A percentile compares a stretch with the other conserved stretches of the same genome.
Conservation (phyloP, 108 stramenopile genomes). For the Pseudonitzschia delicatissima region DNA sequence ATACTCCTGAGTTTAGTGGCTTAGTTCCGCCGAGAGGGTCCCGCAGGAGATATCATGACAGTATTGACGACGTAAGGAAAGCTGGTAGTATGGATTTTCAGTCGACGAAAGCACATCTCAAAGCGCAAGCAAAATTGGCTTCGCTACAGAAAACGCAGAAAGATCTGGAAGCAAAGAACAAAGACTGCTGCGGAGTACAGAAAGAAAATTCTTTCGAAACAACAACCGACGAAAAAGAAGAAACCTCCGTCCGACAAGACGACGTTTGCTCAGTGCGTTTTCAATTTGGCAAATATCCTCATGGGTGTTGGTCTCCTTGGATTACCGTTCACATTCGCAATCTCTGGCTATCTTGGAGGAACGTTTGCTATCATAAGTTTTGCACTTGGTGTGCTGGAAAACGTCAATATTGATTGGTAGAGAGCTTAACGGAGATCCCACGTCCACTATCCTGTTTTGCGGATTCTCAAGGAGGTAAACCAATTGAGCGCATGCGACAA, state of each 20-base stretch:
- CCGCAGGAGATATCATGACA: constrained; percentile 2
- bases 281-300: constrained; percentile 79
- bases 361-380: constrained; percentile 42
- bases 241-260: constrained; percentile 38
- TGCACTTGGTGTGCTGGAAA: constrained; percentile 48
- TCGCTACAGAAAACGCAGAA: constrained; percentile 28
- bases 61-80: neutral
- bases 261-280: constrained; percentile 54
- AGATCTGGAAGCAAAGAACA: constrained; percentile 23
- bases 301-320: constrained; percentile 83
- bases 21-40: constrained; percentile 5
- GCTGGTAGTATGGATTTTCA: constrained; percentile 17
- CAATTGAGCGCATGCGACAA: constrained; percentile 53
- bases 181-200: constrained; percentile 57
- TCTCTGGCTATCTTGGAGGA: constrained; percentile 66
- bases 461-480: constrained; percentile 39
- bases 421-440: constrained; percentile 74
- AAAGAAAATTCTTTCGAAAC: constrained; percentile 42
- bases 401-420: constrained; percentile 75
- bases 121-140: constrained; percentile 10
- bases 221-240: constrained; percentile 19
- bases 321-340: constrained; percentile 60
- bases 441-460: constrained; percentile 57
- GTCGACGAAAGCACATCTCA: constrained; percentile 24
- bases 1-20: constrained; percentile 1